Evolutionary conservation across 305 asterid species (phyloP).

Genomic region (Solanum hybrid): DNA sequence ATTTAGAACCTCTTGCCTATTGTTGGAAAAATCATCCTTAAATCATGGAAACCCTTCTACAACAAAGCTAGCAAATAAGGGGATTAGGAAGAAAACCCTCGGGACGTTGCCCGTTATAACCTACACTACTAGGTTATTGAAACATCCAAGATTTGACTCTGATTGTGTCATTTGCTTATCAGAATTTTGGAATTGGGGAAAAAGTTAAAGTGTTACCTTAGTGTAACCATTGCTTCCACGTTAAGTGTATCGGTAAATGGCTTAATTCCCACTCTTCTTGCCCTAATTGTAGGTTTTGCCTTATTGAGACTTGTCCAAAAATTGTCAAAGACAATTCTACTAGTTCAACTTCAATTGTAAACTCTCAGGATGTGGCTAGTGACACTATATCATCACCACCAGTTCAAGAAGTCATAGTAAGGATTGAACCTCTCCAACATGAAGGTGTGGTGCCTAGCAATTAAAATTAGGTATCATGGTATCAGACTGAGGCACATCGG

Average conservation of each 20-base stretch:
- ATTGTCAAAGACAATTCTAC: constrained; percentile 20
- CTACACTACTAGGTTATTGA: constrained; percentile 30
- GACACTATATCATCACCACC: neutral
- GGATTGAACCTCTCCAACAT: constrained; percentile 37
- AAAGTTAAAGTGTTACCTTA: constrained; percentile 47
- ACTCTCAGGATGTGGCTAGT: neutral
- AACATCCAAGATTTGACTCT: constrained; percentile 36
- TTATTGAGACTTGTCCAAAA: constrained; percentile 48
- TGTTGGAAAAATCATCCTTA: constrained; percentile 1
- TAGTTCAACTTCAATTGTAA: neutral
- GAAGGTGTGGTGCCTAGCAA: constrained; percentile 37
- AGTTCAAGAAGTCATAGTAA: constrained; percentile 16
- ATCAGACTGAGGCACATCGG: neutral
- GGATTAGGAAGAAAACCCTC: constrained; percentile 51
- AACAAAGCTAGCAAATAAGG: constrained; percentile 37
- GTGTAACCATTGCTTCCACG: constrained; percentile 71
- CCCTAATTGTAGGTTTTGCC: constrained; percentile 71
- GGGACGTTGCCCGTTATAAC: constrained; percentile 41
- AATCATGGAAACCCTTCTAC: neutral
- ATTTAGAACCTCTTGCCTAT: constrained; percentile 38
- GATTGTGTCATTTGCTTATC: constrained; percentile 67
- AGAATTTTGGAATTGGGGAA: constrained; percentile 40
- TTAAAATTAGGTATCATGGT: constrained; percentile 5
- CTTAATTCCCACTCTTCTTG: constrained; percentile 64
- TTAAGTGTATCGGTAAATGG: constrained; percentile 65